phyloP scores from a whole-genome alignment of 306 rosid species.

The Alnus rubra region DNA sequence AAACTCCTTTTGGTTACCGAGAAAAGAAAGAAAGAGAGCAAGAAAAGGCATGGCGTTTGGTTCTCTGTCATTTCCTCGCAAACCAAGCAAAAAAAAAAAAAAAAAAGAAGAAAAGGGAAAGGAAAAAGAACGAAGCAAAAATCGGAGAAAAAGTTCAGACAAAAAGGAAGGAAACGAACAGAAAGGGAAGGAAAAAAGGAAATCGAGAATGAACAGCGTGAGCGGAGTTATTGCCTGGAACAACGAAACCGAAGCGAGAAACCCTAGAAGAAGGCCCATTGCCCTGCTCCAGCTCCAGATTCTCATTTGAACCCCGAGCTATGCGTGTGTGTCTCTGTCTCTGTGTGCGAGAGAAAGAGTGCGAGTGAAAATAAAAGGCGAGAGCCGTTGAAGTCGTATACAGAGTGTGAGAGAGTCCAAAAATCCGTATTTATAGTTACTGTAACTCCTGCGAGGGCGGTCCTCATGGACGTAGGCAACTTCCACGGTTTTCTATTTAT shows the following conservation, averaged over 20 bases:
- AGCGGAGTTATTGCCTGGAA: slow-evolving; percentile 56
- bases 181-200: background rate
- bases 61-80: background rate
- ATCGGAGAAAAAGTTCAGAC: background rate
- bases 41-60: background rate
- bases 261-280: slow-evolving; percentile 54
- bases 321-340: background rate
- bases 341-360: background rate
- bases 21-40: background rate
- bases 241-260: slow-evolving; percentile 34
- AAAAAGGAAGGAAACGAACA: background rate
- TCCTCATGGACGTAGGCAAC: background rate
- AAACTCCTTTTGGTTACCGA: background rate
- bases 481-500: background rate
- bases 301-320: background rate
- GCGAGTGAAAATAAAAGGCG: background rate
- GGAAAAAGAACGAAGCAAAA: slow-evolving; percentile 1
- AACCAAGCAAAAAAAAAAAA: background rate
- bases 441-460: background rate
- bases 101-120: background rate
- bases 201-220: background rate
- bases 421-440: slow-evolving; percentile 39
- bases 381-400: slow-evolving; percentile 36
- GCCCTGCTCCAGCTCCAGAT: background rate
- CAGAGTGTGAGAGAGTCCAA: background rate